Percentiles rank a stretch among this genome's conserved stretches.
These are phyloP conservation scores for Penstemon eatonii DNA, from an alignment of 257 asterid genomes.

Conservation along the genomic window DNA sequence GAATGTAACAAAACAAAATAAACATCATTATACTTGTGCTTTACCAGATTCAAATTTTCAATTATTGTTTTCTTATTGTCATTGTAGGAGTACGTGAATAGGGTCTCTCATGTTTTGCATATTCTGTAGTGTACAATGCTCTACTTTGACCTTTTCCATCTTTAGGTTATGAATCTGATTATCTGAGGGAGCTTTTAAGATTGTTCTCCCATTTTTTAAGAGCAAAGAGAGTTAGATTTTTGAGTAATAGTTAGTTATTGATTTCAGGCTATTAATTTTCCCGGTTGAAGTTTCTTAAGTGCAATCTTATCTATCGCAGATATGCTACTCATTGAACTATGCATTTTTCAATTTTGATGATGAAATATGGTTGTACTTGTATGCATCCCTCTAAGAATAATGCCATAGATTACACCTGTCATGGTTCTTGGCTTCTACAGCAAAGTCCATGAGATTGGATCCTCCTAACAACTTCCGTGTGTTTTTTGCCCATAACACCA, in stretches of 20 bases:
- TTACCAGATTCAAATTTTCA: background rate
- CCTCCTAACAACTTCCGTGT: background rate
- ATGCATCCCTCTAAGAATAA: background rate
- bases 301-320: background rate
- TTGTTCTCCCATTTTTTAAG: background rate
- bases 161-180: constrained; percentile 11
- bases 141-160: background rate
- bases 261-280: background rate
- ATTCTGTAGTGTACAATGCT: background rate
- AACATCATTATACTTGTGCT: background rate
- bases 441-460: background rate
- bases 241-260: constrained; percentile 1
- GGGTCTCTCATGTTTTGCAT: background rate
- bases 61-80: constrained; percentile 3
- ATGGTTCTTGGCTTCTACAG: constrained; percentile 17
- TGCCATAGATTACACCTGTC: background rate
- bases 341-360: background rate
- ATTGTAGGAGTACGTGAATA: background rate
- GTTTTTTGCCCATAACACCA: constrained; percentile 13
- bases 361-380: background rate
- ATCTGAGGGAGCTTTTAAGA: background rate
- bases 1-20: background rate
- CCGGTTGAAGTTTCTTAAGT: background rate
- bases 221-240: background rate
- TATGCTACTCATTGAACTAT: background rate